phyloP scores from a whole-genome alignment of 2,329 filamentous ascomycete genomes.

The Tolypocladium sp. region DNA sequence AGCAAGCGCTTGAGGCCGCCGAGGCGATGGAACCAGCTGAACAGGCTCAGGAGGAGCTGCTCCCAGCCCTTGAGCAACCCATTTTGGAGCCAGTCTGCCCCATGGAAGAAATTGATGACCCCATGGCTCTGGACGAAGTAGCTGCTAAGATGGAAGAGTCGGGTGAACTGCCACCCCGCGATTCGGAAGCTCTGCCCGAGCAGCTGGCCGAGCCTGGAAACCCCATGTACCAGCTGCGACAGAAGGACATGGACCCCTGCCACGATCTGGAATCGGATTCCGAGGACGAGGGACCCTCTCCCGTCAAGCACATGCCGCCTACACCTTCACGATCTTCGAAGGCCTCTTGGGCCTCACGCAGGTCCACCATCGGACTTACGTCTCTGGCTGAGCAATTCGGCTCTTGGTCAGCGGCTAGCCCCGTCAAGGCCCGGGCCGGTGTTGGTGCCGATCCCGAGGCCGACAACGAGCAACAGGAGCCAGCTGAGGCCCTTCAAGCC shows the following conservation, averaged over 20 bases:
- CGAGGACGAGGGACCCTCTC: conserved; percentile 36
- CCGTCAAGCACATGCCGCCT: conserved; percentile 21
- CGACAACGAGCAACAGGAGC: background rate
- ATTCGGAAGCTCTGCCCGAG: background rate
- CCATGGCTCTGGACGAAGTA: conserved; percentile 14
- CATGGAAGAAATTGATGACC: conserved; percentile 6
- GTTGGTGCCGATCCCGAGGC: background rate
- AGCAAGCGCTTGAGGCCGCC: background rate
- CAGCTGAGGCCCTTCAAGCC: conserved; percentile 6
- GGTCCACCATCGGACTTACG: conserved; percentile 44
- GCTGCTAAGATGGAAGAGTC: conserved; percentile 6
- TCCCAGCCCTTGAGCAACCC: background rate
- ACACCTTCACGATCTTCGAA: conserved; percentile 28
- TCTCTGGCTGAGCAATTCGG: conserved; percentile 53
- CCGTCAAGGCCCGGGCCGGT: conserved; percentile 11
- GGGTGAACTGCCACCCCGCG: conserved; percentile 2
- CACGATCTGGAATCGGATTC: conserved; percentile 40
- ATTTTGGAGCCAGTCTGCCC: background rate
- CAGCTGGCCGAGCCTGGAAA: conserved; percentile 5
- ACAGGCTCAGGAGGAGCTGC: background rate
- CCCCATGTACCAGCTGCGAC: conserved; percentile 29
- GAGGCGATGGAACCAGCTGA: background rate
- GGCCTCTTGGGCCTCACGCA: conserved; percentile 11
- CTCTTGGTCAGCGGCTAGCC: conserved; percentile 54
- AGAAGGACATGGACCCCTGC: conserved; percentile 36